phyloP scores from a whole-genome alignment of 441 rosid genomes.

The Brassica hybrid region DNA sequence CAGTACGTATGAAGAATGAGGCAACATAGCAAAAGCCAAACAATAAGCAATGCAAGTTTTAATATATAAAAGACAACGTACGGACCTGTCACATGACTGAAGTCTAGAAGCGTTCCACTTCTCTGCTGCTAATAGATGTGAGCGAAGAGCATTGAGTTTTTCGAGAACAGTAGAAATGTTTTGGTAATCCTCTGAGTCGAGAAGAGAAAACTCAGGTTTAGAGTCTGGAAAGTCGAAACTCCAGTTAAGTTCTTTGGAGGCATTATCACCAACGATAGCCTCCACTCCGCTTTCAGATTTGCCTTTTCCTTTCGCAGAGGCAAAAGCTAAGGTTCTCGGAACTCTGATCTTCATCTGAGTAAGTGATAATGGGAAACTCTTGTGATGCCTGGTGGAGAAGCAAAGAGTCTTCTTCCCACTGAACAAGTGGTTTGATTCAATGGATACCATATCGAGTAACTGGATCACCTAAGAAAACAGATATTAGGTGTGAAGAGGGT shows the following conservation, averaged over 20 bases:
- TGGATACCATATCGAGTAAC: conserved; percentile 35
- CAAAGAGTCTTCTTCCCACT: conserved; percentile 41
- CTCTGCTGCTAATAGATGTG: conserved; percentile 67
- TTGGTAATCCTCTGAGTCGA: conserved; percentile 20
- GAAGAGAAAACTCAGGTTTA: conserved; percentile 26
- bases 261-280: conserved; percentile 35
- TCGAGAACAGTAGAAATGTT: conserved; percentile 49
- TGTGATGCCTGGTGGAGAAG: conserved; percentile 32
- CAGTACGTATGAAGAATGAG: too few relatives aligned
- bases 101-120: conserved; percentile 68
- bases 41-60: background rate
- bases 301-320: conserved; percentile 38
- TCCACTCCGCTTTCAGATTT: conserved; percentile 39
- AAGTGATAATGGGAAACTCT: conserved; percentile 28
- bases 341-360: conserved; percentile 33
- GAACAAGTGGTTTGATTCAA: conserved; percentile 33
- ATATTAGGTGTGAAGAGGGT: background rate
- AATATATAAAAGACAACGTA: background rate
- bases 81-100: conserved; percentile 64
- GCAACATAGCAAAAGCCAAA: background rate
- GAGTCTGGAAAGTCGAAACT: conserved; percentile 37
- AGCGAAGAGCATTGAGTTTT: conserved; percentile 60
- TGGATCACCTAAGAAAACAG: conserved; percentile 37
- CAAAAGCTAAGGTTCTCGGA: conserved; percentile 39
- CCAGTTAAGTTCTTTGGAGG: conserved; percentile 39